Percentiles rank a stretch among this genome's conserved stretches.
phyloP scores from a whole-genome alignment of 495 filamentous ascomycete genomes.

The Talaromyces proteolyticus region DNA sequence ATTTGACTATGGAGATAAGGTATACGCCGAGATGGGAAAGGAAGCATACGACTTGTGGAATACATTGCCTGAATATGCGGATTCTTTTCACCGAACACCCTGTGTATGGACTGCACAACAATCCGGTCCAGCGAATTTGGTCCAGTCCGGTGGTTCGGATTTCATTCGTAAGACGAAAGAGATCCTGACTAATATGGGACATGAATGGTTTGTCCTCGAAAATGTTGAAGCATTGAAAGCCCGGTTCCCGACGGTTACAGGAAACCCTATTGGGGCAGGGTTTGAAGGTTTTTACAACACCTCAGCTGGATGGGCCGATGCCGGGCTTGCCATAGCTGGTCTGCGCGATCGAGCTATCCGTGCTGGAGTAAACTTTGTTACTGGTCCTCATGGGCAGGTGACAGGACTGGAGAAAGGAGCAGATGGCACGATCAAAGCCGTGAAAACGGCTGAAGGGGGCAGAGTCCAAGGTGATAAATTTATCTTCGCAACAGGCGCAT shows the following conservation, averaged over 20 bases:
- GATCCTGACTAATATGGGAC: conserved; percentile 34
- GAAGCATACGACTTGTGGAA: conserved; percentile 64
- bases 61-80: conserved; percentile 23
- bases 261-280: conserved; percentile 37
- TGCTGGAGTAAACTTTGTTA: conserved; percentile 25
- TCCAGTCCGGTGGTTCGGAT: conserved; percentile 31
- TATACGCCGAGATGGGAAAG: conserved; percentile 58
- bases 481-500: conserved; percentile 76
- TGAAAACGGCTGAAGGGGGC: conserved; percentile 29
- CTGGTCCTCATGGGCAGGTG: conserved; percentile 22
- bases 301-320: conserved; percentile 70
- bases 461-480: conserved; percentile 58
- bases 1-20: conserved; percentile 64
- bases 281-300: conserved; percentile 66
- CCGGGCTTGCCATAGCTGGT: conserved; percentile 56
- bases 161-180: conserved; percentile 26
- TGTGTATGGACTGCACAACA: conserved; percentile 25
- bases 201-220: conserved; percentile 20
- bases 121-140: conserved; percentile 25
- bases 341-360: conserved; percentile 32
- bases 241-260: conserved; percentile 36
- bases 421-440: conserved; percentile 13
- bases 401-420: conserved; percentile 28
- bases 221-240: conserved; percentile 35
- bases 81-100: conserved; percentile 25